Base-by-base conservation (phyloP, 257 asterid species). In the Rubia yunnanensis region DNA sequence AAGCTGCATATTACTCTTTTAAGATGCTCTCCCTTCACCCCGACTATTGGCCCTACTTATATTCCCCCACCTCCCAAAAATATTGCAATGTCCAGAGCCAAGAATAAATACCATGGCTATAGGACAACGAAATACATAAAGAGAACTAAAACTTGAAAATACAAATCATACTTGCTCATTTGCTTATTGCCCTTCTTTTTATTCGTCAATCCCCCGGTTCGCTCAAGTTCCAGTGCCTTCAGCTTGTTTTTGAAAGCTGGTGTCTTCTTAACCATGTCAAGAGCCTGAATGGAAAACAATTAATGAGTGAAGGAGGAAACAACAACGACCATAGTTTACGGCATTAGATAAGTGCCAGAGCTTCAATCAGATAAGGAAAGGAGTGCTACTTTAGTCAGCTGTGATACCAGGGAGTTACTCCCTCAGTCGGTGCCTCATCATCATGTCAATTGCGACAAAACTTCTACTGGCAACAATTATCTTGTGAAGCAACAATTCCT, bases 181-280 rank as follows among this genome's bases (percentile, higher is more conserved):
- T 76, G 95, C 79, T 90, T 90, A 84, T 70, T 79, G 53, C 81
- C 69, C 94, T 88, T 94, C 86, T 86, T 94, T 85, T 78, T 88
- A 73, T 73, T 88, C 27, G 96, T 78, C 72, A 72, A 71, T 57
- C 92, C 96, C 62, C 99, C 99, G 68, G 82, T 86, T 76, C 95
- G 95, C 76, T 94, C 98, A 66, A 88, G 84, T 77, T 94, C 98
- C 84, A 90, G 57, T 24, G 96, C 99, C 74, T 84, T 86, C 46
- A 94, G 85, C 95, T 85, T 88, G 77, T 94, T 94, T 73, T 88
- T 88, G 82, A 82, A 94, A 52, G 99, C 95, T 30, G 95, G 98
- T 61, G 98, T 88, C 78, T 76, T 94, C 87, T 86, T 94, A 65
- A 94, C 99, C 96, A 86, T 88, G 78, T 94, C 98, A 71, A 94